Evolutionary conservation across 371 early-diverging fungal species (phyloP).

Genomic region (Batrachochytrium dendrobatidis): DNA sequence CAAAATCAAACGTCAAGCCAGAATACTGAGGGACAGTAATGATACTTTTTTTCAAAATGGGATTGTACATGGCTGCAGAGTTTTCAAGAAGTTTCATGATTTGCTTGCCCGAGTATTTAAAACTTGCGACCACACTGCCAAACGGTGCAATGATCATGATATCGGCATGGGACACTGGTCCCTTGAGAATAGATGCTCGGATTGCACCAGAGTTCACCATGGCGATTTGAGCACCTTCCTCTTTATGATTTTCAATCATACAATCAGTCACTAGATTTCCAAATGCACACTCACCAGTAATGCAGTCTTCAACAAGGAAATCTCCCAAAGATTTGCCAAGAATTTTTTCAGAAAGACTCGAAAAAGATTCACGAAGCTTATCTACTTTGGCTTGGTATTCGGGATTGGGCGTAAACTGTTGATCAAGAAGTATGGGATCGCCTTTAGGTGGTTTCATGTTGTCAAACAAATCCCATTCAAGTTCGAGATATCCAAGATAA

Average conservation of each 20-base stretch:
- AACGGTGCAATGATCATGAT: constrained; percentile 52
- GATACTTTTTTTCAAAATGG: constrained; percentile 25
- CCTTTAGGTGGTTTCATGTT: constrained; percentile 42
- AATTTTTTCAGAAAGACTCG: constrained; percentile 33
- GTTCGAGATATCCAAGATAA: constrained; percentile 60
- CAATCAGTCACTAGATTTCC: constrained; percentile 52
- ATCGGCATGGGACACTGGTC: constrained; percentile 45
- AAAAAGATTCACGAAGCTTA: constrained; percentile 44
- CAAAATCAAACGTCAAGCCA: constrained; percentile 11
- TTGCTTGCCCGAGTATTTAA: constrained; percentile 37
- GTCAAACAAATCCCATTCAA: constrained; percentile 45
- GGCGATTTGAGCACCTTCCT: constrained; percentile 20
- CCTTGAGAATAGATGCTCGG: constrained; percentile 41
- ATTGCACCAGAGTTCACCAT: constrained; percentile 55
- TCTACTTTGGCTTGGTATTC: constrained; percentile 27
- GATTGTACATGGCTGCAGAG: constrained; percentile 7
- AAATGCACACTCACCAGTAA: constrained; percentile 41
- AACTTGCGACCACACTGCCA: constrained; percentile 40
- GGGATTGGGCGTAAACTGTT: constrained; percentile 37
- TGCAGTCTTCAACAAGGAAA: constrained; percentile 35
- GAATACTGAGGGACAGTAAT: constrained; percentile 31
- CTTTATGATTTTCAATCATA: constrained; percentile 28
- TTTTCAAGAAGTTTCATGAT: constrained; percentile 36
- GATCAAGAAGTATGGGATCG: constrained; percentile 47
- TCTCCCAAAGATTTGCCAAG: constrained; percentile 30